Evolutionary conservation across 176 grass and related monocot genomes (phyloP), one percentile per base, ranked within the genome.

Genomic region (Cenchrus purpureus): DNA sequence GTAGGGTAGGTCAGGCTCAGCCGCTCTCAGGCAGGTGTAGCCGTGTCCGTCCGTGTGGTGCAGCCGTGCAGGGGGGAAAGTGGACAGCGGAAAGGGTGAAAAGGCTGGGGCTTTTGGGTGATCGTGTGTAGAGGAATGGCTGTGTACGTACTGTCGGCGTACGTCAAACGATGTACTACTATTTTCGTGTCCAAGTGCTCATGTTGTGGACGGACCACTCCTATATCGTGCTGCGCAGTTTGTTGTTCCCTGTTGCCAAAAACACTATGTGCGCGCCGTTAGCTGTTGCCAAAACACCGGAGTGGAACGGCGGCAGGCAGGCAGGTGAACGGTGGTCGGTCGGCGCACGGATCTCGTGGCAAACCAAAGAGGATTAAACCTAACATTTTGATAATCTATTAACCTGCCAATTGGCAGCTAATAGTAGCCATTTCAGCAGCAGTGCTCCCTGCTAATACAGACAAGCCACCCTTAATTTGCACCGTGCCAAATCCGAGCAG

Each of bases 1-100:
- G 45, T 15, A 25, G 22, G 79, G 84, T 83, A 83, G 89, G 74
- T 34, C 74, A 83, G 37, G 37, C 37, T 40, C 37, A 40, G 37
- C 3, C 37, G 4, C 31, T 31, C 31, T 31, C 3, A 40, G 15
- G 81, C 81, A 80, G 89, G 84, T 79, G 59, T 12, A 19, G 59
- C 8, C 19, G 64, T 52, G 49, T 49, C 10, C 31, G 31, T 79
- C 32, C 37, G 37, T 40, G 37, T 40, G 37, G 37, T 40, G 37
- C 37, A 40, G 49, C 31, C 31, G 31, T 2, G 88, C 31, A 48
- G 25, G 31, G 69, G 76, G 12, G 46, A 55, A 89, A 89, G 84
- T 16, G 69, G 68, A 0, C 79, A 16, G 60, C 3, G 50, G 29
- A 83, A 86, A 83, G 29, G 46, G 5, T 0, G 4, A 52, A 73